Conservation (phyloP, 2,329 filamentous ascomycete species). For the Colletotrichum cuscutae region DNA sequence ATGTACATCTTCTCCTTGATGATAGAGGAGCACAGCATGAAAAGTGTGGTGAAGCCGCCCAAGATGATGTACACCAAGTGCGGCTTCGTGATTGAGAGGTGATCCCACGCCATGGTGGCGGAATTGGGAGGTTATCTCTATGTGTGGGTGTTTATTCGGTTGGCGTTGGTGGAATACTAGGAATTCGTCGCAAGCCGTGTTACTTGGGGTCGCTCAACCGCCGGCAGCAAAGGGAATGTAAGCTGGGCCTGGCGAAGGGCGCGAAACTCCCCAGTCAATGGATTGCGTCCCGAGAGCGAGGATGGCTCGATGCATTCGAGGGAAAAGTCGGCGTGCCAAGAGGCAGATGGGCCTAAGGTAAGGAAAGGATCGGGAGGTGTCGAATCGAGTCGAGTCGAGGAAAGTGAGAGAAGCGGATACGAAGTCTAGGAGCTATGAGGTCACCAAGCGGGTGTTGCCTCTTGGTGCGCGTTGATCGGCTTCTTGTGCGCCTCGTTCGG, state of each 20-base stretch:
- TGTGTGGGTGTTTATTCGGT: background rate
- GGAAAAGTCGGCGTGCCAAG: slow-evolving; percentile 13
- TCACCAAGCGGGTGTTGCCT: slow-evolving; percentile 13
- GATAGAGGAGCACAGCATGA: slow-evolving; percentile 97
- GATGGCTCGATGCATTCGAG: slow-evolving; percentile 46
- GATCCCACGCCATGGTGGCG: slow-evolving; percentile 77
- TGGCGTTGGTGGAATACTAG: background rate
- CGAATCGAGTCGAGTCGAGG: background rate
- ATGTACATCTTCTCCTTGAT: slow-evolving; percentile 99
- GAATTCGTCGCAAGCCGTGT: background rate
- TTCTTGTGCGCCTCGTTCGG: background rate
- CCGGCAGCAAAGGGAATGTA: slow-evolving; percentile 30
- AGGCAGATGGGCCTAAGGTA: background rate
- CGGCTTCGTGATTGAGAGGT: slow-evolving; percentile 88
- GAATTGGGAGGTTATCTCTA: slow-evolving; percentile 7
- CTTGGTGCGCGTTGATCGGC: background rate
- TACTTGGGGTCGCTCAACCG: slow-evolving; percentile 27
- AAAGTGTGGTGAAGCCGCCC: slow-evolving; percentile 95
- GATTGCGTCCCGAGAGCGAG: slow-evolving; percentile 38
- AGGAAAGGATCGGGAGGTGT: background rate
- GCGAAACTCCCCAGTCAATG: slow-evolving; percentile 39
- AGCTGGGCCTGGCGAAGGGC: slow-evolving; percentile 37
- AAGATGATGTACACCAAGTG: slow-evolving; percentile 99
- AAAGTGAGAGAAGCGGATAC: background rate
- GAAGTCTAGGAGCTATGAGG: slow-evolving; percentile 11